Base-by-base conservation (phyloP, 805 yeast species). In the Sungouiella thailandica region DNA sequence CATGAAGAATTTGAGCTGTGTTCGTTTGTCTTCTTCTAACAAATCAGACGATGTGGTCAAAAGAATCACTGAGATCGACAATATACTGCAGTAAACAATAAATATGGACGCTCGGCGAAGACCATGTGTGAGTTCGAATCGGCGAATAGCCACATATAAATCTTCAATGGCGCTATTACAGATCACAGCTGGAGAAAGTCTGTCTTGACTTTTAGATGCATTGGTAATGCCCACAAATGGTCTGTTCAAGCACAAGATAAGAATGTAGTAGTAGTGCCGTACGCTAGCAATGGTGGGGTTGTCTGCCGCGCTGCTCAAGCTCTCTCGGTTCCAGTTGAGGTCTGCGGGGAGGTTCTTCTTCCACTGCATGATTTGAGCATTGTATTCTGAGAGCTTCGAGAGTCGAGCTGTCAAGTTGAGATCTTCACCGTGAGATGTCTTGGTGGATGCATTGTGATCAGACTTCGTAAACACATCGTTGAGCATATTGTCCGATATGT, bases 191-290 rank as follows among this genome's bases (percentile, higher is more conserved):
- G 72, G 71, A 4, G 59, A 47, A 25, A 59, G 52, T 17, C 45
- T 43, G 13, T 46, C 46, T n/a, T 34, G 32, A 23, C 40, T 33
- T 28, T 41, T 40, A 37, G 40, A 40, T 12, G 40, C 46, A 16
- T 43, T 41, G 19, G 34, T 23, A 23, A 65, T 46, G 3, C 74
- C 78, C 25, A 76, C 67, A 44, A 78, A 77, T 2, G 82, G 83
- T 26, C 79, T 60, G 46, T 78, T 78, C 33, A 78, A 64, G 36
- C 83, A 76, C n/a, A 78, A 57, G 12, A 72, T 53, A 2, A 76
- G 68, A 28, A 78, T 68, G 47, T 78, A 78, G 50, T 78, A 78
- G 45, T 74, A 75, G 45, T 73, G 76, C 47, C 76, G 60, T 29
- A 76, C 70, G 30, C 72, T 63, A 27, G 76, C 63, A 14, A 66